phyloP scores from a whole-genome alignment of 1,284 basidiomycete genomes.

The Ganoderma boninense region DNA sequence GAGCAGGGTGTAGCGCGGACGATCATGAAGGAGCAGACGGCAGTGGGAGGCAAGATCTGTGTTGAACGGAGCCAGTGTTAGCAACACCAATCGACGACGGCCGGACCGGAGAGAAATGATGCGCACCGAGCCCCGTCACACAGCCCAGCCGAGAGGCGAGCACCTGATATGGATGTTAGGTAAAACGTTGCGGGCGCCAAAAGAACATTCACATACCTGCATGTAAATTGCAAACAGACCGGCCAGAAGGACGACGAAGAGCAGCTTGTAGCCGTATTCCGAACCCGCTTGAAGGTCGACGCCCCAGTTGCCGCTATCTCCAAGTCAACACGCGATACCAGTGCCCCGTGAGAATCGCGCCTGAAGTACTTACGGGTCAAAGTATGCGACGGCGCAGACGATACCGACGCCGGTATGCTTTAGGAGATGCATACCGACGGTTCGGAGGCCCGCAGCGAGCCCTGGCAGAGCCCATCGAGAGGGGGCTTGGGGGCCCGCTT shows the following conservation, averaged over 20 bases:
- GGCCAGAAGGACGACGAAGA: constrained; percentile 89
- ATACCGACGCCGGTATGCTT: constrained; percentile 59
- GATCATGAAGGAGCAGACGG: constrained; percentile 73
- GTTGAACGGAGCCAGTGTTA: background rate
- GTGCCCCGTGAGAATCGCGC: constrained; percentile 7
- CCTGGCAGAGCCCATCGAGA: constrained; percentile 7
- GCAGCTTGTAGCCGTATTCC: constrained; percentile 82
- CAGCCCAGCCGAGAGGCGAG: constrained; percentile 71
- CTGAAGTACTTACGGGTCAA: constrained; percentile 54
- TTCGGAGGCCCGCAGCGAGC: background rate
- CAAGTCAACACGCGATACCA: constrained; percentile 1
- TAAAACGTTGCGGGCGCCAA: background rate
- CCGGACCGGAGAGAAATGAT: constrained; percentile 1
- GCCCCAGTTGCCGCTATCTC: constrained; percentile 73
- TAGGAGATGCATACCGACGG: constrained; percentile 46
- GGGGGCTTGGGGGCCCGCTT: background rate
- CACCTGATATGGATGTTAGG: constrained; percentile 9
- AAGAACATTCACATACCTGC: constrained; percentile 55
- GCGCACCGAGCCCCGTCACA: constrained; percentile 72
- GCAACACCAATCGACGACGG: background rate
- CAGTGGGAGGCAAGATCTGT: constrained; percentile 77
- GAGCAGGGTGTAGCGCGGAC: constrained; percentile 65
- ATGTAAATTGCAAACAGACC: constrained; percentile 87
- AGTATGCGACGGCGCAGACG: constrained; percentile 61
- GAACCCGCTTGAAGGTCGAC: constrained; percentile 82